Evolutionary conservation across 2,329 filamentous ascomycete species (phyloP), one percentile per base, ranked within the genome.

Genomic region (Metarhizium humberi): DNA sequence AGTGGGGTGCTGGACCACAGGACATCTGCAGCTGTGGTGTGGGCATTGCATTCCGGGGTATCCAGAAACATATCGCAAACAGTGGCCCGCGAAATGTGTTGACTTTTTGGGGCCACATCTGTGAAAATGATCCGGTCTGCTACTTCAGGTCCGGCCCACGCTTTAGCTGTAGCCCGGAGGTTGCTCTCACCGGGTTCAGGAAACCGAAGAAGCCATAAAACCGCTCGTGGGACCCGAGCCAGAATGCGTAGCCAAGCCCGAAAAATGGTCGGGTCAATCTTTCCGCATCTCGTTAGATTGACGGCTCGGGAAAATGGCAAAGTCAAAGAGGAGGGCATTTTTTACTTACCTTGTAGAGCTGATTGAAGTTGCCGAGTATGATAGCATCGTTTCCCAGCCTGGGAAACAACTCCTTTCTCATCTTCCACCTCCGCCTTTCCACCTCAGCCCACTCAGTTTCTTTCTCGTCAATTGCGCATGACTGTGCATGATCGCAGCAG

Each of bases 241-340:
- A 99, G 79, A 60, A 99, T 96, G 55, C 94, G 88, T 32, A 99
- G 77, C 92, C 94, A 99, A 46, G 89, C 90, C 52, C 94, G 87
- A 73, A 97, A 97, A 7, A 91, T 96, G 3, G 91, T 95, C 2
- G 94, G 94, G 63, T 99, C 94, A 71, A 99, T 97, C 91, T 96
- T 55, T 25, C 29, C 8, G 42, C 13, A 13, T 52, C 50, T 25
- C 18, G 18, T 50, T 14, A 54, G 36, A 11, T 43, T 18, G 38
- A 36, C 4, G 7, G 16, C 32, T 32, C 46, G 16, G 3, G 20
- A 16, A 11, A 8, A 20, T 42, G 14, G 18, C 8, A 25, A 42
- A n/a, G 25, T 42, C 34, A 32, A 13, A 40, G n/a, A 18, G 29
- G n/a, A 38, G 45, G 13, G 14, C 6, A 18, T 29, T 34, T 11